Conservation (phyloP, 352 stramenopile species). For the Phytophthora hibernalis region DNA sequence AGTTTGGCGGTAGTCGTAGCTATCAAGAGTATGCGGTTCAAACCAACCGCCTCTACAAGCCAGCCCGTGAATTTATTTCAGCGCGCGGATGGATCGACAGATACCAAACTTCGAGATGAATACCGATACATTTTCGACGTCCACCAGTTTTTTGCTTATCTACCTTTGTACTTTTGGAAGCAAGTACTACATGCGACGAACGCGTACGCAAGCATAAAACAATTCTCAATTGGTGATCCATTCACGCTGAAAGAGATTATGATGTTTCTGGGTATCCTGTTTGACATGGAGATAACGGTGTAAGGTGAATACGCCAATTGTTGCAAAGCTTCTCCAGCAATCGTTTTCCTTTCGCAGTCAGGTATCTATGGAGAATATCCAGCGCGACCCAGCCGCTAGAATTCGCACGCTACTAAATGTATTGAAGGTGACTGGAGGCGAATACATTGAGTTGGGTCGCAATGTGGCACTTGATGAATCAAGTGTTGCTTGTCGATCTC, state of each 20-base stretch:
- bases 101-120: not conserved
- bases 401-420: constrained; percentile 37
- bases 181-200: constrained; percentile 14
- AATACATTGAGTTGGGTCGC: constrained; percentile 32
- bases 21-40: not conserved
- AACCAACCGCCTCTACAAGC: not conserved
- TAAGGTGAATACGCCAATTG: constrained; percentile 33
- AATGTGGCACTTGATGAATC: constrained; percentile 38
- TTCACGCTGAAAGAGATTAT: constrained; percentile 22
- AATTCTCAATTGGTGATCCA: not conserved
- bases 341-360: constrained; percentile 19
- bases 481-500: constrained; percentile 33
- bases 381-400: constrained; percentile 9
- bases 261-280: constrained; percentile 24
- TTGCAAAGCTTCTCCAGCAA: constrained; percentile 27
- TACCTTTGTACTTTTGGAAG: constrained; percentile 21
- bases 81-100: not conserved
- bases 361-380: not conserved
- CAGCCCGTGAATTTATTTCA: not conserved
- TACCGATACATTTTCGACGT: constrained; percentile 8
- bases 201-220: not conserved
- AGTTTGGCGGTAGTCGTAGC: not conserved
- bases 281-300: constrained; percentile 11
- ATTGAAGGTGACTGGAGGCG: constrained; percentile 22
- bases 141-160: constrained; percentile 36